These are phyloP conservation scores for Plasmodium vinckei DNA, from an alignment of 169 alveolate genomes.

Conservation along the genomic window DNA sequence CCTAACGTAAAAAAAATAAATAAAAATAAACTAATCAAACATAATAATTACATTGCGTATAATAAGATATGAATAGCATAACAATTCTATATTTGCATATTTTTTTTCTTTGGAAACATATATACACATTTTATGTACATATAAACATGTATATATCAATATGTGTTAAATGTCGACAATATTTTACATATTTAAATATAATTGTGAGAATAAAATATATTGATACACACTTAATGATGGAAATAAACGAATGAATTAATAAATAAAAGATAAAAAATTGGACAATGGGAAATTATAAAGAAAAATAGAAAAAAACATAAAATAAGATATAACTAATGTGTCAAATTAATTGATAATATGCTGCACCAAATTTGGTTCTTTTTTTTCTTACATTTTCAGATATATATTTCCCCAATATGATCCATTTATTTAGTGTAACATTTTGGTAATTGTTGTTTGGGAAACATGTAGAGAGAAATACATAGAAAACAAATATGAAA, in stretches of 20 bases:
- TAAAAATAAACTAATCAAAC: neutral
- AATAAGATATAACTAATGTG: neutral
- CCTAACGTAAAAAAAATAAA: neutral
- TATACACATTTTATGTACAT: constrained; percentile 5
- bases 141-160: neutral
- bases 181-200: neutral
- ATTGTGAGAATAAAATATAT: neutral
- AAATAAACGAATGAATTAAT: neutral
- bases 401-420: neutral
- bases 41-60: neutral
- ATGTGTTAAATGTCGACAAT: neutral
- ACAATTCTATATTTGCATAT: neutral
- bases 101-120: neutral
- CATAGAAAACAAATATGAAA: too few species aligned
- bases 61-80: neutral
- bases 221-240: neutral
- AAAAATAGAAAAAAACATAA: neutral
- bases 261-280: constrained; percentile 5
- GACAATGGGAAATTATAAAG: neutral
- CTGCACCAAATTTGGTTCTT: neutral
- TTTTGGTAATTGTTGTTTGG: too few species aligned
- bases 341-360: constrained; percentile 2
- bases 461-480: too few species aligned
- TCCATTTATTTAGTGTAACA: too few species aligned
- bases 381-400: neutral